A percentile compares a stretch with the other conserved stretches of the same genome.
phyloP scores from a whole-genome alignment of 2,329 filamentous ascomycete genomes.

The Grosmannia serpens region DNA sequence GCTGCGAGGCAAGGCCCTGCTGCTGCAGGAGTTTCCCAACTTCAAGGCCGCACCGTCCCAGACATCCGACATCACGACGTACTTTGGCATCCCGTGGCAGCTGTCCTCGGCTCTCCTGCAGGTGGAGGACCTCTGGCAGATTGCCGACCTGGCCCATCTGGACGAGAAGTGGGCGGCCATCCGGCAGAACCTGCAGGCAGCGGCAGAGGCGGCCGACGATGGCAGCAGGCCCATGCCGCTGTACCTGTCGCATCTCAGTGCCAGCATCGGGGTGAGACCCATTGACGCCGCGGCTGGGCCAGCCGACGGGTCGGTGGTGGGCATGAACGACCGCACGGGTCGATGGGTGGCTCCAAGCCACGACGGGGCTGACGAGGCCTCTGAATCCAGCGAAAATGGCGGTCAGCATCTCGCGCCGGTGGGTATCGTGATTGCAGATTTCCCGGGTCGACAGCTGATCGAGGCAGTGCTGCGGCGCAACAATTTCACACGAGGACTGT shows the following conservation, averaged over 20 bases:
- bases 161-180: conserved; percentile 36
- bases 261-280: conserved; percentile 34
- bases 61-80: conserved; percentile 3
- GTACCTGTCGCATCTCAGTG: conserved; percentile 35
- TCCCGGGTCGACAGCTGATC: conserved; percentile 31
- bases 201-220: conserved; percentile 22
- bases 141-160: conserved; percentile 29
- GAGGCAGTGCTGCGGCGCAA: conserved; percentile 31
- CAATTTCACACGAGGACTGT: conserved; percentile 2
- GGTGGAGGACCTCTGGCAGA: conserved; percentile 36
- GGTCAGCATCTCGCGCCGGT: conserved; percentile 15
- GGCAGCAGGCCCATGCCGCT: conserved; percentile 15
- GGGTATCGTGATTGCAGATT: conserved; percentile 37
- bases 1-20: conserved; percentile 32
- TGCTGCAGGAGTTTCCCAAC: conserved; percentile 35
- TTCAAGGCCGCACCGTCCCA: conserved; percentile 5
- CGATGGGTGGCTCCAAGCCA: conserved; percentile 23
- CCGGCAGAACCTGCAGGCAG: conserved; percentile 25
- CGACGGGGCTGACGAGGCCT: not conserved
- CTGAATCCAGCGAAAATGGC: too few relatives aligned
- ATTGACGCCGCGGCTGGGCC: conserved; percentile 38
- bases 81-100: conserved; percentile 33
- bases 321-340: conserved; percentile 39
- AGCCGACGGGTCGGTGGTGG: conserved; percentile 25
- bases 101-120: conserved; percentile 26